Conservation (phyloP, 2,329 filamentous ascomycete species). For the Venturia pyrina region DNA sequence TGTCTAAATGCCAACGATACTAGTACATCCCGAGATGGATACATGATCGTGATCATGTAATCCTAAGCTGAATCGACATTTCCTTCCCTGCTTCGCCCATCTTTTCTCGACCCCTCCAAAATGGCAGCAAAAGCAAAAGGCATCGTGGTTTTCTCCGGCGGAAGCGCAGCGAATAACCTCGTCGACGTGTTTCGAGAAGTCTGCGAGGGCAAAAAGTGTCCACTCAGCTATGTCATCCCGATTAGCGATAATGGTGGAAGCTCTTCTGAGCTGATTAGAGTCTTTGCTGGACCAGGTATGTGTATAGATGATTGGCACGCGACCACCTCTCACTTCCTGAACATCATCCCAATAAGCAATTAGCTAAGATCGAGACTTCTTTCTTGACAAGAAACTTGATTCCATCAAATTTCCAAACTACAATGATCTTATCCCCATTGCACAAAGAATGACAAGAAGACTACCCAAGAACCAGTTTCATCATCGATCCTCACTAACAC, state of each 20-base stretch:
- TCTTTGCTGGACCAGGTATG: slow-evolving; percentile 84
- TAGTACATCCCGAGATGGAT: no score
- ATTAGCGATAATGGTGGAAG: slow-evolving; percentile 95
- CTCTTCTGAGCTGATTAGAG: slow-evolving; percentile 84
- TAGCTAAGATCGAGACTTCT: not conserved
- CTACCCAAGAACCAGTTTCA: no score
- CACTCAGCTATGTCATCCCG: slow-evolving; percentile 78
- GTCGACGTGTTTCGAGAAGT: slow-evolving; percentile 74
- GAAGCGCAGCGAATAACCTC: slow-evolving; percentile 86
- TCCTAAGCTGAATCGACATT: not conserved
- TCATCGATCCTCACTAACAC: not conserved
- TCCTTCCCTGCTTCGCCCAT: not conserved
- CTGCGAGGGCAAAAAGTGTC: slow-evolving; percentile 51
- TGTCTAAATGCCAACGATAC: not conserved
- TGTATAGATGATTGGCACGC: slow-evolving; percentile 1
- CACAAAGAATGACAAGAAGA: no score
- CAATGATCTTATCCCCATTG: not conserved
- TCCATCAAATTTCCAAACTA: not conserved
- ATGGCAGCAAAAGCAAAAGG: slow-evolving; percentile 30
- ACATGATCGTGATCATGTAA: not conserved
- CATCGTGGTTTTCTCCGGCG: slow-evolving; percentile 82
- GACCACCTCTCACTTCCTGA: not conserved
- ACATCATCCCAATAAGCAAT: not conserved
- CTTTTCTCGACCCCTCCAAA: not conserved
- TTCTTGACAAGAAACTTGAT: not conserved